phyloP scores from a whole-genome alignment of 2,329 filamentous ascomycete genomes.

The Nothopassalora personata region DNA sequence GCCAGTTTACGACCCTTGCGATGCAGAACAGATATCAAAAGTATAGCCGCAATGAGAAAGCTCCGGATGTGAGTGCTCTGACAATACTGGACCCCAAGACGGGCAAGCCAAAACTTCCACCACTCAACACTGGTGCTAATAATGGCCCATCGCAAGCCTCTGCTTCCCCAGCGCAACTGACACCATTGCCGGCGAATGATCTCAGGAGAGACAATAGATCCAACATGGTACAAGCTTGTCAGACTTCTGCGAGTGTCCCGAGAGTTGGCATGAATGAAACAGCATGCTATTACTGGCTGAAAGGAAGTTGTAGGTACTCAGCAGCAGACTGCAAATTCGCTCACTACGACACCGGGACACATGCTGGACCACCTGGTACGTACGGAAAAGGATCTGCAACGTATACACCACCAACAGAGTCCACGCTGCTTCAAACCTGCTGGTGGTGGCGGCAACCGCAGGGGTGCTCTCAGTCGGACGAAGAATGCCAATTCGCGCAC shows the following conservation, averaged over 20 bases:
- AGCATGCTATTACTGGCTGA: constrained; percentile 15
- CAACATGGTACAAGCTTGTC: not conserved
- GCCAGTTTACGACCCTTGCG: constrained; percentile 21
- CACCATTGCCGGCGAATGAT: not conserved
- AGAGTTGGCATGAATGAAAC: constrained; percentile 1
- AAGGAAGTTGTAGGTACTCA: constrained; percentile 10
- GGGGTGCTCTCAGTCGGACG: constrained; percentile 13
- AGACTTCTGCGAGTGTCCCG: not conserved
- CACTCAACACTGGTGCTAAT: not conserved
- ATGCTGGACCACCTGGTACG: constrained; percentile 6
- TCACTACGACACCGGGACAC: constrained; percentile 17
- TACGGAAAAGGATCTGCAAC: not conserved
- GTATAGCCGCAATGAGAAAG: constrained; percentile 23
- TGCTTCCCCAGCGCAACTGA: not conserved
- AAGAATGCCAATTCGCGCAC: constrained; percentile 24
- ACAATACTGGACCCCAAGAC: constrained; percentile 28
- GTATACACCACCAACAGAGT: not conserved
- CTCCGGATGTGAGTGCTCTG: constrained; percentile 26
- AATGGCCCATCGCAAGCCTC: not conserved
- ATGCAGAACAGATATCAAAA: constrained; percentile 22
- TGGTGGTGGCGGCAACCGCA: not conserved
- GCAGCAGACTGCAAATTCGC: constrained; percentile 21
- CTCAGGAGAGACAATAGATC: not conserved
- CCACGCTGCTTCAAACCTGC: not conserved
- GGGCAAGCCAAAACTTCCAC: constrained; percentile 16